These are phyloP conservation scores for Acanthamoeba triangularis DNA, from an alignment of 208 protist species.

Conservation along the genomic window DNA sequence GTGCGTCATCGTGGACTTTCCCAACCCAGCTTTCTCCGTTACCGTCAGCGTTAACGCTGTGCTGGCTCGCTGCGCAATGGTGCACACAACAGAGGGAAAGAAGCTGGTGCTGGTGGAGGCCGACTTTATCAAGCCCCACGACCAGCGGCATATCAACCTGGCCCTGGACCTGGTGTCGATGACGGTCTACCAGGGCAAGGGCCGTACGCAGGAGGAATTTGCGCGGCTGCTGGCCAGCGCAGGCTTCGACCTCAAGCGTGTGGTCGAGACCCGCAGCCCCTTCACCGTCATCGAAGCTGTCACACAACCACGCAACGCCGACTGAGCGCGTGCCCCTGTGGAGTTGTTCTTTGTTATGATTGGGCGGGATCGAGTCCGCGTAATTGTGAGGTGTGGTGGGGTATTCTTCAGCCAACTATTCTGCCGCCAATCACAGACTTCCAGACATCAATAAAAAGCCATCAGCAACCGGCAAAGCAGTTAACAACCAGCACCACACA, in stretches of 20 bases:
- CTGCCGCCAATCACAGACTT: too few species aligned
- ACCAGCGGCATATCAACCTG: constrained; percentile 6
- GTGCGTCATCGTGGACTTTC: too few species aligned
- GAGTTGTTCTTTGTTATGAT: too few species aligned
- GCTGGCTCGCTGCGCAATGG: background rate
- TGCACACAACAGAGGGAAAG: background rate
- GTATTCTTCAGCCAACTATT: too few species aligned
- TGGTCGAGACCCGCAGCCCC: constrained; percentile 48
- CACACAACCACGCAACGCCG: background rate
- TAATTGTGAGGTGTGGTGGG: too few species aligned
- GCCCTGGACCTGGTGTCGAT: constrained; percentile 34
- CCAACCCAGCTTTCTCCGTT: background rate
- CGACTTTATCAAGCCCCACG: constrained; percentile 59
- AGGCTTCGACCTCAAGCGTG: constrained; percentile 12
- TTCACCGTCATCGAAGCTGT: constrained; percentile 69
- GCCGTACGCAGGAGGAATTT: background rate
- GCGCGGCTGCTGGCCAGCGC: background rate
- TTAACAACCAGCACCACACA: too few species aligned
- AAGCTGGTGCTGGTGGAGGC: constrained; percentile 59
- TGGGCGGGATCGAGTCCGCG: too few species aligned
- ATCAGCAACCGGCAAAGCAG: too few species aligned
- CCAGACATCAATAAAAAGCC: too few species aligned
- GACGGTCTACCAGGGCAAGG: constrained; percentile 38
- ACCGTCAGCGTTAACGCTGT: background rate
- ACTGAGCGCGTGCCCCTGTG: too few species aligned